A percentile compares a stretch with the other conserved stretches of the same genome.
These are phyloP conservation scores for Lentinula novae-zelandiae DNA, from an alignment of 1,284 basidiomycete species.

Conservation along the genomic window DNA sequence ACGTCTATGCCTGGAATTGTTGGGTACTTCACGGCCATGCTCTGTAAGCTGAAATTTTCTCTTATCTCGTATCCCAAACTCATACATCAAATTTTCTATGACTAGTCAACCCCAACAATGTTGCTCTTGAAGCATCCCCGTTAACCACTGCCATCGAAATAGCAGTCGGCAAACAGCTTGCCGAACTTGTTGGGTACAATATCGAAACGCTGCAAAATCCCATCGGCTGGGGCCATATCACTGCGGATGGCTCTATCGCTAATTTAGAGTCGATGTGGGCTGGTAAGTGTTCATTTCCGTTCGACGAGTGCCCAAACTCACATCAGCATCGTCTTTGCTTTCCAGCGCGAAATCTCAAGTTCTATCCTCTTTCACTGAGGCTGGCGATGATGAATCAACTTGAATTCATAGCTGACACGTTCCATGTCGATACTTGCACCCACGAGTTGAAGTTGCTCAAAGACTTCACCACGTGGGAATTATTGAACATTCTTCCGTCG, in stretches of 20 bases:
- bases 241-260: conserved; percentile 40
- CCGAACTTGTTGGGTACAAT: conserved; percentile 37
- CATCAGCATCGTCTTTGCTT: neutral
- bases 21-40: conserved; percentile 8
- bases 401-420: conserved; percentile 25
- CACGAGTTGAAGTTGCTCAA: conserved; percentile 22
- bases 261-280: conserved; percentile 44
- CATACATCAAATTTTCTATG: neutral
- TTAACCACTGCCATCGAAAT: conserved; percentile 37
- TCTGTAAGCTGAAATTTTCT: neutral
- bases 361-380: conserved; percentile 33
- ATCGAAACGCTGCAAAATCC: conserved; percentile 11
- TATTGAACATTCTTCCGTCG: conserved; percentile 24
- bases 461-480: conserved; percentile 26
- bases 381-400: conserved; percentile 28
- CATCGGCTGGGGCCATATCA: conserved; percentile 41
- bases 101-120: conserved; percentile 15
- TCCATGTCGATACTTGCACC: conserved; percentile 25
- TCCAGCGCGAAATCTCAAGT: conserved; percentile 34
- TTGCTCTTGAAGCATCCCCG: conserved; percentile 38
- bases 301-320: neutral
- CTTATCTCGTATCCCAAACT: neutral
- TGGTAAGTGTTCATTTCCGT: neutral
- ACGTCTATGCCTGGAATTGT: conserved; percentile 1
- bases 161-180: conserved; percentile 38